Base-by-base conservation (phyloP, 2,329 filamentous ascomycete genomes). In the Hortaea sp. region DNA sequence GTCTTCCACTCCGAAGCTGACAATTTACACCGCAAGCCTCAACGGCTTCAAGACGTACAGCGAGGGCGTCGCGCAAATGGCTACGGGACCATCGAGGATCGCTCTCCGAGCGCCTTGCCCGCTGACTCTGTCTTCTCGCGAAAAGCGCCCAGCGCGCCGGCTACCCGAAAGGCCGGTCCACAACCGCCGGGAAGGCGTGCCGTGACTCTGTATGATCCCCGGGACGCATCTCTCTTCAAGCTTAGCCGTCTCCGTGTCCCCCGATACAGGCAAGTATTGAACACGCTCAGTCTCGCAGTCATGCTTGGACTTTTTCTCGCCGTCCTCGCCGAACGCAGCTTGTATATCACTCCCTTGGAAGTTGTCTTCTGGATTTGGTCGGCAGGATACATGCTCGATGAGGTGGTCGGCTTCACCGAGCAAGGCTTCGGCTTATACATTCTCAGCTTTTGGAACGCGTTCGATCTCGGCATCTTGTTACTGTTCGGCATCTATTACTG, bases 301-400 rank as follows among this genome's bases (percentile, higher is more conserved):
- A 74, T 97, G 61, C 82, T 95, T 35, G 83, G 80, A 10, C 74
- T 95, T 7, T 95, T 94, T 63, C 70, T 95, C 12, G 84, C 88
- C 7, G 88, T 97, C 7, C 75, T 95, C 3, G 71, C 78, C 7
- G 72, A 85, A 60, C 78, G 86, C 49, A 90, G 87, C 2, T 76
- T 82, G 45, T 76, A 82, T 44, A 95, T 97, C 58, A 94, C 88
- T 1, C 78, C 78, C 0, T 70, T 95, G 7, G 90, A 97, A 64
- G 72, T 95, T 11, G 65, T 95, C 9, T 95, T 97, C 67, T 97
- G 90, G 90, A 87, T 95, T 65, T 97, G 90, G 89, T 94, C 88
- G 61, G 87, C 88, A 28, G 90, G 90, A 0, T 95, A 94, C 66
- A 94, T 95, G 88, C 78, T 95, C 30, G 90, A 95, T 59, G 90